A percentile compares a stretch with the other conserved stretches of the same genome.
These are phyloP conservation scores for Amylostereum chailletii DNA, from an alignment of 1,284 basidiomycete species.

Conservation along the genomic window DNA sequence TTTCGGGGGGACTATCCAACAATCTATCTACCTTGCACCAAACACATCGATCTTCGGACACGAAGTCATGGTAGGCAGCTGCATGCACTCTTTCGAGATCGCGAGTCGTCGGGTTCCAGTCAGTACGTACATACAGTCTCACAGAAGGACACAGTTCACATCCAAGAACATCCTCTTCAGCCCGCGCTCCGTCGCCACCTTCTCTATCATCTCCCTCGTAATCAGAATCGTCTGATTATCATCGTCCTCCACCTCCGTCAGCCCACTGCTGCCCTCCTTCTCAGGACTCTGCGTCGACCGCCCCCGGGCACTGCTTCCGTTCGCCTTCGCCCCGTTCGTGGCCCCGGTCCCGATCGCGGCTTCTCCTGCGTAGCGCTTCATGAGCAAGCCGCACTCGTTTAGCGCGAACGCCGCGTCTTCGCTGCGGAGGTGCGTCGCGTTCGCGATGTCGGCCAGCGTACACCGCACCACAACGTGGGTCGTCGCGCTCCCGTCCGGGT, in stretches of 20 bases:
- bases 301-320: no score
- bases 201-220: conserved; percentile 66
- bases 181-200: conserved; percentile 48
- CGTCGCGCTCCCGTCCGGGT: conserved; percentile 56
- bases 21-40: no score
- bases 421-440: conserved; percentile 71
- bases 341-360: conserved; percentile 1
- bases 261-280: no score
- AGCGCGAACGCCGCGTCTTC: conserved; percentile 88
- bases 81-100: no score
- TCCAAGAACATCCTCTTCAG: conserved; percentile 61
- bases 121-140: conserved; percentile 3
- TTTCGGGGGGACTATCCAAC: no score
- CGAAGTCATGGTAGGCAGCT: no score
- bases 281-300: no score
- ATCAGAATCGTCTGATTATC: conserved; percentile 44
- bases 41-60: no score
- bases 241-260: conserved; percentile 18
- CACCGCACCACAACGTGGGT: conserved; percentile 59
- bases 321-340: no score
- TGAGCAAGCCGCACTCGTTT: conserved; percentile 78
- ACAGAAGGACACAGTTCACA: conserved; percentile 43
- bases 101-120: background rate
- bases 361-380: conserved; percentile 13
- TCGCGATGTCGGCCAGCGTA: conserved; percentile 65